Evolutionary conservation across 139 green algal species (phyloP), one percentile per base, ranked within the genome.

Genomic region (Tetratostichococcus sp.): DNA sequence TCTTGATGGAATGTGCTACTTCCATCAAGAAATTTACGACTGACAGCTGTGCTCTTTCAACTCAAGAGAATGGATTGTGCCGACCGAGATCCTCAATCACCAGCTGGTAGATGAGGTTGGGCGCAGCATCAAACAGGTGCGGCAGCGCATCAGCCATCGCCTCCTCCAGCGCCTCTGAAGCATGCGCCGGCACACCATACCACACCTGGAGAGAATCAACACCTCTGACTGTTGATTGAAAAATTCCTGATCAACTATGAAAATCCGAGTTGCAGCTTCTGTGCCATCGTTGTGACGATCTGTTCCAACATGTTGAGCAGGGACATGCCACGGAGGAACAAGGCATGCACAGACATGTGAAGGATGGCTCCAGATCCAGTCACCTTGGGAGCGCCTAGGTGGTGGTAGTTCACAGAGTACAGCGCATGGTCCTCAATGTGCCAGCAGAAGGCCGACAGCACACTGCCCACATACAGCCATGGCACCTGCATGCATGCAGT

Each of bases 341-440:
- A n/a, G n/a, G n/a, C n/a, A n/a, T n/a, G 19, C 19, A 62, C 19
- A 62, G 50, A 4, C 26, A 17, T 62, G 17, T 62, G 30, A 75
- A 39, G 21, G 26, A 3, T 30, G 67, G 30, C 1, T 50, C 22
- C 0, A 32, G 34, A 17, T 30, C 39, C 0, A 22, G 73, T 26
- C 65, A 87, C 82, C 83, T 92, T 93, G 35, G 82, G 85, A 5
- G 80, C 74, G 30, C 86, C 89, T 75, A 77, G 85, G 84, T 97
- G 92, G 0, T 89, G 74, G 80, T 96, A 96, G 79, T 96, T 96
- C 69, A 97, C 81, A 57, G 87, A 95, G 83, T 92, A 95, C n/a
- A 97, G 83, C 21, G 79, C 85, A 78, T 96, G 90, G 74, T 95
- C 90, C 79, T 97, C 92, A 26, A 91, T 79, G 72, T 96, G 92